These are phyloP conservation scores for Carex arenaria DNA, from an alignment of 202 grass and related monocot genomes.

Conservation along the genomic window DNA sequence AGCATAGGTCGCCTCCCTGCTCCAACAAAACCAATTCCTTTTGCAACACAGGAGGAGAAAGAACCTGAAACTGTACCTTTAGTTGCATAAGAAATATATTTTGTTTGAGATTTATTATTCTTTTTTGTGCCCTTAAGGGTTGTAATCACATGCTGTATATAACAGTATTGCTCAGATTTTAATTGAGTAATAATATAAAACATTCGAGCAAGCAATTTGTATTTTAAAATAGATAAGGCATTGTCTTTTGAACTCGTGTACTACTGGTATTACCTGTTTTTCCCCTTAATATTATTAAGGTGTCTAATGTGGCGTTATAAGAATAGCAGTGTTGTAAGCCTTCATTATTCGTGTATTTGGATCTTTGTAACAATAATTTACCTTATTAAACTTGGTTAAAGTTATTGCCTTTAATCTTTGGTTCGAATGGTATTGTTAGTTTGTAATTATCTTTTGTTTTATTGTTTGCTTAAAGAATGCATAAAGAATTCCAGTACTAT, in stretches of 20 bases:
- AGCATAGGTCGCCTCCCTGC: slow-evolving; percentile 82
- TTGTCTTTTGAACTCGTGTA: background rate
- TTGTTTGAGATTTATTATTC: background rate
- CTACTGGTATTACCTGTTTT: too few species aligned
- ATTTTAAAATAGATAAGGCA: background rate
- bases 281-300: too few species aligned
- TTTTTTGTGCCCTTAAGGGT: background rate
- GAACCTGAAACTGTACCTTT: slow-evolving; percentile 2
- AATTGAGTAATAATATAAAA: background rate
- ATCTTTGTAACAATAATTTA: too few species aligned
- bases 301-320: background rate
- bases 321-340: too few species aligned
- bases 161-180: background rate
- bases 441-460: too few species aligned
- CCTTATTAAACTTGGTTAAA: too few species aligned
- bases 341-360: too few species aligned
- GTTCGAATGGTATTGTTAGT: too few species aligned
- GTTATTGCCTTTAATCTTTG: too few species aligned
- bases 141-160: background rate
- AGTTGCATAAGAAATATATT: background rate
- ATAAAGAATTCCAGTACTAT: too few species aligned
- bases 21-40: slow-evolving; percentile 75
- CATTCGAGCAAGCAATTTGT: background rate
- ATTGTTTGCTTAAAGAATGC: too few species aligned
- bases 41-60: slow-evolving; percentile 54